Conservation (phyloP, 257 asterid genomes). For the Datura wrightii region DNA sequence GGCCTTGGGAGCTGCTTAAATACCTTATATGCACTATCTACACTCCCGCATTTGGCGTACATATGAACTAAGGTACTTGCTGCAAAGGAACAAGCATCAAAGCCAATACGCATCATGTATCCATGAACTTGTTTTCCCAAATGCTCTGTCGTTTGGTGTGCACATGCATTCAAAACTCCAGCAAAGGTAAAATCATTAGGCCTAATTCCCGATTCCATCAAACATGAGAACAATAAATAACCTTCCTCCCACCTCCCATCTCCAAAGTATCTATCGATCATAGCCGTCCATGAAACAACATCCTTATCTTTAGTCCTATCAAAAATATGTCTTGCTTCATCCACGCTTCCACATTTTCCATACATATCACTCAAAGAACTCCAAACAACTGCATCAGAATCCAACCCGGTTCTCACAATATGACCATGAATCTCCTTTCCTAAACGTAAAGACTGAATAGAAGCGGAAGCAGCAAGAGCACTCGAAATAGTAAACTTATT, state of each 20-base stretch:
- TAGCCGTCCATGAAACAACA: slow-evolving; percentile 75
- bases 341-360: slow-evolving; percentile 78
- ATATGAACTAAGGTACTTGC: slow-evolving; percentile 79
- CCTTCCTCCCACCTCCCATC: slow-evolving; percentile 76
- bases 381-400: slow-evolving; percentile 76
- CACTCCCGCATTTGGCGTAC: slow-evolving; percentile 75
- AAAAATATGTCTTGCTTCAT: slow-evolving; percentile 70
- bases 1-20: slow-evolving; percentile 58
- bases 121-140: slow-evolving; percentile 77
- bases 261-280: slow-evolving; percentile 76
- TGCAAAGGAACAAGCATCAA: slow-evolving; percentile 67
- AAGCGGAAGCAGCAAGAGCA: slow-evolving; percentile 77
- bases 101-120: slow-evolving; percentile 61
- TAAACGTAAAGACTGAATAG: slow-evolving; percentile 57
- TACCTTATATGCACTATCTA: slow-evolving; percentile 58
- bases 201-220: slow-evolving; percentile 51
- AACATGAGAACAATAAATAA: slow-evolving; percentile 54
- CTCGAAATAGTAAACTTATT: slow-evolving; percentile 70
- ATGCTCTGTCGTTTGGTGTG: slow-evolving; percentile 60
- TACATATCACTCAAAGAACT: slow-evolving; percentile 76
- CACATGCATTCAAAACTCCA: slow-evolving; percentile 66
- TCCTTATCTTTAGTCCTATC: slow-evolving; percentile 66
- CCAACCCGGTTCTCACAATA: slow-evolving; percentile 60
- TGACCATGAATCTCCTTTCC: slow-evolving; percentile 81
- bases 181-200: slow-evolving; percentile 77